A percentile compares a stretch with the other conserved stretches of the same genome.
Evolutionary conservation across 352 stramenopile genomes (phyloP).

Genomic region (Phytophthora nicotianae): DNA sequence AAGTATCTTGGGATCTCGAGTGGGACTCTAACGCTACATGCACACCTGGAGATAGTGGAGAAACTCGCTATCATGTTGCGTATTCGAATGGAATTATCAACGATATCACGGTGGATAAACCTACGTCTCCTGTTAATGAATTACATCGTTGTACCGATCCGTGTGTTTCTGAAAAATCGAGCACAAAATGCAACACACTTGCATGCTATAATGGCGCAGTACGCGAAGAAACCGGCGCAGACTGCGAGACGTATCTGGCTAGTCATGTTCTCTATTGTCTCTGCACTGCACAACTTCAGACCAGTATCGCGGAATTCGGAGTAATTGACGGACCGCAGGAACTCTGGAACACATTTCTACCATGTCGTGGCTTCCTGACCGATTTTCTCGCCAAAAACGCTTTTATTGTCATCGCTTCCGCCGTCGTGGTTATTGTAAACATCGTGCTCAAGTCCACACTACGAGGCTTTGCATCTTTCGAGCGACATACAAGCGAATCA

Average conservation of each 20-base stretch:
- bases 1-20: slow-evolving; percentile 48
- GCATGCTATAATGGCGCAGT: slow-evolving; percentile 64
- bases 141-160: slow-evolving; percentile 56
- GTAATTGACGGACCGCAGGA: slow-evolving; percentile 54
- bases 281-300: slow-evolving; percentile 58
- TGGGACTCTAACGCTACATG: slow-evolving; percentile 71
- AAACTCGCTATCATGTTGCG: slow-evolving; percentile 57
- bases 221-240: slow-evolving; percentile 34
- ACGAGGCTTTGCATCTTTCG: slow-evolving; percentile 67
- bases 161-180: slow-evolving; percentile 63
- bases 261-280: slow-evolving; percentile 77
- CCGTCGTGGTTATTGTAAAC: slow-evolving; percentile 80
- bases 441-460: slow-evolving; percentile 75
- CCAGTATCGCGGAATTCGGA: slow-evolving; percentile 51
- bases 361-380: slow-evolving; percentile 68
- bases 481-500: slow-evolving; percentile 83
- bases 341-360: slow-evolving; percentile 60
- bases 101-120: slow-evolving; percentile 14
- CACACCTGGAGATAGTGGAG: slow-evolving; percentile 13
- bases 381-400: slow-evolving; percentile 72
- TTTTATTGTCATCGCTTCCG: slow-evolving; percentile 68
- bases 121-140: slow-evolving; percentile 7
- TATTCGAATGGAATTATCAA: slow-evolving; percentile 73
- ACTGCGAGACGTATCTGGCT: slow-evolving; percentile 66
- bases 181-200: slow-evolving; percentile 59